These are phyloP conservation scores for Paecilomyces dactylethromorphus DNA, from an alignment of 2,329 filamentous ascomycete species.

Conservation along the genomic window DNA sequence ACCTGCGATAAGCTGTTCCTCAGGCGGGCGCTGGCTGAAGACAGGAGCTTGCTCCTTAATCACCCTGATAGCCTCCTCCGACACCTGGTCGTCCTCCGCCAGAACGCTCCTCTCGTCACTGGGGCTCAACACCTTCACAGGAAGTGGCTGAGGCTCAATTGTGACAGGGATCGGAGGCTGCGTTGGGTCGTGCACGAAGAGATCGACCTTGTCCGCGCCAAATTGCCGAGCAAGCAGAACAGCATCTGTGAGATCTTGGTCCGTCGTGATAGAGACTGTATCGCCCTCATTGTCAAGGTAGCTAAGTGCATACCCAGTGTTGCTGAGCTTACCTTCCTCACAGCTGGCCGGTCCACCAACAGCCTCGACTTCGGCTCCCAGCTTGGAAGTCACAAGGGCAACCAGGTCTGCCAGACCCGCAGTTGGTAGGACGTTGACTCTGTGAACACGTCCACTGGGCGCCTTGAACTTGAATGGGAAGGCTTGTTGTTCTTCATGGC, in stretches of 20 bases:
- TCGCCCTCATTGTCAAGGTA: conserved; percentile 97
- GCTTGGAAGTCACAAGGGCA: conserved; percentile 69
- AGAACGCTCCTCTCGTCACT: conserved; percentile 38
- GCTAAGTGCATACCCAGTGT: conserved; percentile 80
- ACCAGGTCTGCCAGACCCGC: conserved; percentile 78
- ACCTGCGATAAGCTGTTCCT: conserved; percentile 78
- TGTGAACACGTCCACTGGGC: conserved; percentile 86
- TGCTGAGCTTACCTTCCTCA: conserved; percentile 70
- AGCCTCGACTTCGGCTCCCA: conserved; percentile 73
- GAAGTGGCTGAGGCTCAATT: conserved; percentile 52
- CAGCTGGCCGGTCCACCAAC: conserved; percentile 76
- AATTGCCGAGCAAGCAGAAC: conserved; percentile 73
- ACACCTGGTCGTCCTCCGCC: conserved; percentile 52
- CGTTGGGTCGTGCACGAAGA: conserved; percentile 91
- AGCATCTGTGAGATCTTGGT: conserved; percentile 86
- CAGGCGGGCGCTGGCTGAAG: conserved; percentile 45
- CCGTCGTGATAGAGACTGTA: conserved; percentile 91
- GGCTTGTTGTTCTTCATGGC: conserved; percentile 58
- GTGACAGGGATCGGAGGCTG: conserved; percentile 71
- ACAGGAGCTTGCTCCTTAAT: conserved; percentile 39
- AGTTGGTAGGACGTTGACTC: conserved; percentile 74
- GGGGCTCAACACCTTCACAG: conserved; percentile 45
- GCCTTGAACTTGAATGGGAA: conserved; percentile 99
- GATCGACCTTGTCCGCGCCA: conserved; percentile 84
- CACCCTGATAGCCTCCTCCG: conserved; percentile 29